These are phyloP conservation scores for Monilinia fructicola DNA, from an alignment of 2,329 filamentous ascomycete genomes.

Conservation along the genomic window DNA sequence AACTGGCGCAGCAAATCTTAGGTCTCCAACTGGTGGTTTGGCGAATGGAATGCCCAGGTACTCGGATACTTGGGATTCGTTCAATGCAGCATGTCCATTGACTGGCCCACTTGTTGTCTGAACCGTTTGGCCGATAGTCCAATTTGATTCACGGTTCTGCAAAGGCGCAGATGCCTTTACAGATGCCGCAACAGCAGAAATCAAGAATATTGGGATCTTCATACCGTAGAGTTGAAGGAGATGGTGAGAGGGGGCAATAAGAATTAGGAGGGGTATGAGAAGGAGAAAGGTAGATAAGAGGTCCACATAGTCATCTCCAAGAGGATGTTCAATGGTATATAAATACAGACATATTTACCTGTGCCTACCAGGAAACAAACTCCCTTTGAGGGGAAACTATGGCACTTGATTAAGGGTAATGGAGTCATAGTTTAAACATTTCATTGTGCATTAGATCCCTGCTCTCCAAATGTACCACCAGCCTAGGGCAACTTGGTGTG, in stretches of 20 bases:
- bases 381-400: background rate
- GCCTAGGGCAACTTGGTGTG: conserved; percentile 1
- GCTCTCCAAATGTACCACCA: background rate
- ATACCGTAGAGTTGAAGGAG: background rate
- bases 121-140: conserved; percentile 37
- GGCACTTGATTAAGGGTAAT: background rate
- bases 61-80: conserved; percentile 33
- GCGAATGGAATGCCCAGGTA: conserved; percentile 47
- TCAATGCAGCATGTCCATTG: conserved; percentile 33
- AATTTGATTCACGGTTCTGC: conserved; percentile 27
- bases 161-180: conserved; percentile 5
- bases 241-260: background rate
- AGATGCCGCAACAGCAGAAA: conserved; percentile 11
- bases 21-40: conserved; percentile 43
- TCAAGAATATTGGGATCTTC: conserved; percentile 13
- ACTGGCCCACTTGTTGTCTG: conserved; percentile 37
- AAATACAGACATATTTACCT: background rate
- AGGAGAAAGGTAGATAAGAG: too few relatives aligned
- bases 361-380: background rate
- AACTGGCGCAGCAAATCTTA: conserved; percentile 41
- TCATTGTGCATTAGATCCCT: background rate
- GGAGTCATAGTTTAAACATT: background rate
- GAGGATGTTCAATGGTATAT: background rate
- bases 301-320: background rate
- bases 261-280: conserved; percentile 4